Percentiles rank a stretch among this genome's conserved stretches.
Evolutionary conservation across 1,284 basidiomycete genomes (phyloP).

Genomic region (Rhodotorula sp.): DNA sequence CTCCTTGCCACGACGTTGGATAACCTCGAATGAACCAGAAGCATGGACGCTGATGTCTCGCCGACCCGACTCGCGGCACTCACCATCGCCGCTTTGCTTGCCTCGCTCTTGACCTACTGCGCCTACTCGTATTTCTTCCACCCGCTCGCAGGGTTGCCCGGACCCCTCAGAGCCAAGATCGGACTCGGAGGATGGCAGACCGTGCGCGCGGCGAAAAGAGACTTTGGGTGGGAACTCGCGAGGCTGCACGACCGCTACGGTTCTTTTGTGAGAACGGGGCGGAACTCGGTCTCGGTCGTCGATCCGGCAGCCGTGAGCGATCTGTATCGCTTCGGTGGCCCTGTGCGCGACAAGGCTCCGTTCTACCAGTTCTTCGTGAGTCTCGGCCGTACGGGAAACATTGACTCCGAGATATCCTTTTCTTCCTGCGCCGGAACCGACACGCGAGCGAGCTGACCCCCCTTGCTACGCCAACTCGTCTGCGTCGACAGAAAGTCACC

Average conservation of each 20-base stretch:
- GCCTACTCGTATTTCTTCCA: slow-evolving; percentile 6
- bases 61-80: not conserved
- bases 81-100: not conserved
- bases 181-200: slow-evolving; percentile 7
- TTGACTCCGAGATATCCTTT: not conserved
- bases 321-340: slow-evolving; percentile 3
- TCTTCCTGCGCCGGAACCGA: not conserved
- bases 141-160: not conserved
- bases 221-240: slow-evolving; percentile 7
- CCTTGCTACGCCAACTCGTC: too few relatives aligned
- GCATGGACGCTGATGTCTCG: too few relatives aligned
- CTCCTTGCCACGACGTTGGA: too few relatives aligned
- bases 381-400: not conserved
- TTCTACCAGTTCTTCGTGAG: slow-evolving; percentile 12
- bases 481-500: slow-evolving; percentile 3
- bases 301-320: not conserved
- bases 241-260: slow-evolving; percentile 8
- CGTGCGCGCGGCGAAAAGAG: slow-evolving; percentile 1
- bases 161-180: not conserved
- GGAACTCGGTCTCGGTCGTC: slow-evolving; percentile 10
- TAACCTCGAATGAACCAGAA: too few relatives aligned
- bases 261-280: not conserved
- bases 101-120: not conserved
- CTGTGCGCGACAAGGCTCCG: not conserved
- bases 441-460: too few relatives aligned